These are phyloP conservation scores for Mortierella antarctica DNA, from an alignment of 192 early-diverging fungal genomes.

Conservation along the genomic window DNA sequence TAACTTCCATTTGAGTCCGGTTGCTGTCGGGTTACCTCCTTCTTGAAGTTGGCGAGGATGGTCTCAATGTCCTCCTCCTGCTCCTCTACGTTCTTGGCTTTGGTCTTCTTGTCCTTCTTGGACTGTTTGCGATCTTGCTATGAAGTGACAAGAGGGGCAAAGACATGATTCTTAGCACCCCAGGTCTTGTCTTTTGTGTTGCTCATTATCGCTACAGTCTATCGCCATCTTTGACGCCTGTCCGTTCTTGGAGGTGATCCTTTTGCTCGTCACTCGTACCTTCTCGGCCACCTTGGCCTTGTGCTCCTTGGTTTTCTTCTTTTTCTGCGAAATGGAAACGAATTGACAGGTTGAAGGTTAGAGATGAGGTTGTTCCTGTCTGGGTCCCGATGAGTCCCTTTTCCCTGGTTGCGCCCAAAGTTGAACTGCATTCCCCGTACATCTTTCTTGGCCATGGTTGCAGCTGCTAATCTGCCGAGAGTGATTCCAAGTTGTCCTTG, in stretches of 20 bases:
- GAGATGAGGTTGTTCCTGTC: neutral
- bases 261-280: conserved; percentile 8
- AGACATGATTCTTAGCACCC: neutral
- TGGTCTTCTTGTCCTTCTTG: conserved; percentile 59
- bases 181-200: neutral
- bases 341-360: neutral
- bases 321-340: conserved; percentile 39
- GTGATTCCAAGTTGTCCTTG: neutral
- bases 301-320: conserved; percentile 61
- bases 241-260: too few relatives aligned
- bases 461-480: neutral
- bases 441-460: conserved; percentile 44
- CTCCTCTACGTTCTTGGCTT: conserved; percentile 59
- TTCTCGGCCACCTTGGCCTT: conserved; percentile 58
- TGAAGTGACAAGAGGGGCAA: neutral
- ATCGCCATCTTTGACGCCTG: neutral
- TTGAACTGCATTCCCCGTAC: conserved; percentile 7
- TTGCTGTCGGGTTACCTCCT: conserved; percentile 44
- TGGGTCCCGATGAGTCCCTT: neutral
- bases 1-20: neutral
- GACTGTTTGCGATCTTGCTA: conserved; percentile 55
- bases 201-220: neutral
- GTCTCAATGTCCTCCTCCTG: conserved; percentile 77
- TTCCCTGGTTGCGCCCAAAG: neutral
- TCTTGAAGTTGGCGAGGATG: conserved; percentile 68